These are phyloP conservation scores for Castanea sativa DNA, from an alignment of 306 rosid genomes.

Conservation along the genomic window DNA sequence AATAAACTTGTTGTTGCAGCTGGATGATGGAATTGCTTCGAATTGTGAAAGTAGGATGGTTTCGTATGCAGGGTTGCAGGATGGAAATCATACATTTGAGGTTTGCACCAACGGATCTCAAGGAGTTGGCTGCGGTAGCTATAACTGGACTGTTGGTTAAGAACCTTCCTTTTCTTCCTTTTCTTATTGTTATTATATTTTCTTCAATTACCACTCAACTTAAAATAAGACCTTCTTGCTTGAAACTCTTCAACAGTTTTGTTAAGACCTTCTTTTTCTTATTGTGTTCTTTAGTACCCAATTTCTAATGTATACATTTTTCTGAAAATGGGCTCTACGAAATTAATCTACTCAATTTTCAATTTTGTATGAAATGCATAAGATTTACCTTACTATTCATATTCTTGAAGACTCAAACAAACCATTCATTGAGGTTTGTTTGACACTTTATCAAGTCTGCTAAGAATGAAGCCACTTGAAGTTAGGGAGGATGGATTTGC, in stretches of 20 bases:
- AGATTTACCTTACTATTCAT: background rate
- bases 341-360: background rate
- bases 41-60: slow-evolving; percentile 47
- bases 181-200: background rate
- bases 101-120: slow-evolving; percentile 57
- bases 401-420: background rate
- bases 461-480: too few relatives aligned
- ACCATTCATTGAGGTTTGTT: background rate
- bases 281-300: background rate
- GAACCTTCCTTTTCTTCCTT: slow-evolving; percentile 24
- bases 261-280: background rate
- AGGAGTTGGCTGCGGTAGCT: slow-evolving; percentile 57
- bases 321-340: background rate
- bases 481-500: too few relatives aligned
- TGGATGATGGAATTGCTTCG: slow-evolving; percentile 55
- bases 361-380: background rate
- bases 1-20: slow-evolving; percentile 40
- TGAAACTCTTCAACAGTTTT: background rate
- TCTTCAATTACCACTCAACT: background rate
- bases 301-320: too few relatives aligned
- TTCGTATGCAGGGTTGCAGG: slow-evolving; percentile 49
- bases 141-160: slow-evolving; percentile 83
- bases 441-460: background rate
- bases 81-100: slow-evolving; percentile 74
- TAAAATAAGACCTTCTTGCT: background rate